Percentiles rank a stretch among this genome's conserved stretches.
These are phyloP conservation scores for Lepraria neglecta DNA, from an alignment of 495 filamentous ascomycete species.

Conservation along the genomic window DNA sequence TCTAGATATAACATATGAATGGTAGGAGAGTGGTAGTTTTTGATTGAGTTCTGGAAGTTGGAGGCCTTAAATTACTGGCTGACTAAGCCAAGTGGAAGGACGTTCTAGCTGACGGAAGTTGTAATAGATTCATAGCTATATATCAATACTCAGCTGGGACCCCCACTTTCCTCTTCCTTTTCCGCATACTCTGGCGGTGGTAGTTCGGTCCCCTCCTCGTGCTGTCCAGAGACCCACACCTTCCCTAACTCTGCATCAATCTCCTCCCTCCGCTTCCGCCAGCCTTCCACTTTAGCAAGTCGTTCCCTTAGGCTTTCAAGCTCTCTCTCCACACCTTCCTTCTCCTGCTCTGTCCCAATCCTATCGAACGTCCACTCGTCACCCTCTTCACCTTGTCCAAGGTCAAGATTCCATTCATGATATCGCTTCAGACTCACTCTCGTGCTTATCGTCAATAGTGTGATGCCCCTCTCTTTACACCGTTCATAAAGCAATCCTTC, in stretches of 20 bases:
- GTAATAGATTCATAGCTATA: not conserved
- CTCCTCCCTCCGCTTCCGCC: constrained; percentile 69
- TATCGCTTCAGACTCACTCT: constrained; percentile 90
- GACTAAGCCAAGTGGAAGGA: not conserved
- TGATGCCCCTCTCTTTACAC: constrained; percentile 87
- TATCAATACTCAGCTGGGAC: not conserved
- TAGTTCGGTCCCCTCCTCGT: constrained; percentile 26
- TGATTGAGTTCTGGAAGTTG: not conserved
- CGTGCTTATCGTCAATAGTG: constrained; percentile 88
- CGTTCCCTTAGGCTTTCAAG: constrained; percentile 73
- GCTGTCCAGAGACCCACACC: constrained; percentile 47
- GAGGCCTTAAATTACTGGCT: not conserved
- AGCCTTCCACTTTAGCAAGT: constrained; percentile 72
- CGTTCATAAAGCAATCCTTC: constrained; percentile 90
- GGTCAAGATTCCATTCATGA: constrained; percentile 79
- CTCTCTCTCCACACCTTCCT: constrained; percentile 83
- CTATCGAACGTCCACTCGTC: constrained; percentile 79
- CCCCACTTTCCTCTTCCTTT: constrained; percentile 3
- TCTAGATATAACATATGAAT: not conserved
- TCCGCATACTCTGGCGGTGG: constrained; percentile 16
- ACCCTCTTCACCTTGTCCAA: constrained; percentile 62
- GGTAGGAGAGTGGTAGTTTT: not conserved
- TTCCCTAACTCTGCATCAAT: constrained; percentile 64
- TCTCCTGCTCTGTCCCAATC: constrained; percentile 89
- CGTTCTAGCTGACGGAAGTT: not conserved